Base-by-base conservation (phyloP, 805 yeast genomes). In the Wickerhamiella hasegawae region DNA sequence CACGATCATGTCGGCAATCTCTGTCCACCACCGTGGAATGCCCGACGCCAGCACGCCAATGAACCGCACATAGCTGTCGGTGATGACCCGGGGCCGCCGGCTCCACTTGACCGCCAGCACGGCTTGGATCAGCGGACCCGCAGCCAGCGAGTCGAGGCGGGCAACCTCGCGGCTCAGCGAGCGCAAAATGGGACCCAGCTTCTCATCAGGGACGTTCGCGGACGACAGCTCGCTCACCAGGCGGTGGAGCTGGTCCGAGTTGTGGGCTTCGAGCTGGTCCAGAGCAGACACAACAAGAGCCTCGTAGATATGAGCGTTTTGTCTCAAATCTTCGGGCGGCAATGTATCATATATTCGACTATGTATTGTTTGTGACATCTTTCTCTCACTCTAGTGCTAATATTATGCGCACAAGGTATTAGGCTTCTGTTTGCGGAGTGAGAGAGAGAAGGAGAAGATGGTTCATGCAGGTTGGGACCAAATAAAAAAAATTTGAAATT, bases 11-110 rank as follows among this genome's bases (percentile, higher is more conserved):
- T 65, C 61, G 16, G 80, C 73, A n/a, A 87, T 81, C 40, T 81
- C 92, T 42, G 71, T 68, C 71, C 90, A 74, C 81, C 93, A 87
- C 54, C 75, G 81, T 5, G 97, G 97, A 40, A 76, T 65, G 31
- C 87, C 78, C 3, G 93, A 77, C 26, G 85, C 80, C 35, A 87
- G 64, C 19, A 85, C 80, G 31, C 73, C 66, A 31, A 82, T 58
- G 54, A 90, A 90, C 30, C 72, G 75, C 32, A 76, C 66, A 55
- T 79, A 84, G 32, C 64, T 59, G 33, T 63, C 59, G 18, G 70
- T 56, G 45, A 75, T 69, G 12, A 47, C 42, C 8, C 50, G 45
- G 4, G 66, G 61, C 23, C 65, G 45, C 17, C 56, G 60, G 49
- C 75, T 63, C 90, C 93, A 82, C 43, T 54, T 53, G 36, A 77